These are phyloP conservation scores for Candida takata DNA, from an alignment of 805 yeast genomes.

Conservation along the genomic window DNA sequence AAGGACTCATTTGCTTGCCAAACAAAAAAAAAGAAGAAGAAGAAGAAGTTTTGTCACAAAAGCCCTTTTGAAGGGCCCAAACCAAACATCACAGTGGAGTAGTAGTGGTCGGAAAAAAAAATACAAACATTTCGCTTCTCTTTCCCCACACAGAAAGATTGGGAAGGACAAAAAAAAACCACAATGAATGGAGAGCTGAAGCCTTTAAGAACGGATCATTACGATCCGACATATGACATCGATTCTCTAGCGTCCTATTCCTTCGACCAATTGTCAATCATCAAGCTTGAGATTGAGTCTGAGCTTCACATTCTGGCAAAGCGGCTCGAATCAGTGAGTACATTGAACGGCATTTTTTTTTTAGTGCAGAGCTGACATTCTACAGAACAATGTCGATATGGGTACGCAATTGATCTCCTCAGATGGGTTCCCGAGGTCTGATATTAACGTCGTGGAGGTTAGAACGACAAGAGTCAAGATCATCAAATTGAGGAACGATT, in stretches of 20 bases:
- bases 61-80: too few species aligned
- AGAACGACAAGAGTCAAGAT: conserved; percentile 57
- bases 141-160: neutral
- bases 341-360: too few species aligned
- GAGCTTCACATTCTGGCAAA: conserved; percentile 8
- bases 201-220: conserved; percentile 7
- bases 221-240: conserved; percentile 10
- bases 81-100: too few species aligned
- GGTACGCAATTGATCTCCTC: conserved; percentile 51
- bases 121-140: too few species aligned
- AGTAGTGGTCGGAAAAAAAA: too few species aligned
- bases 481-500: conserved; percentile 65
- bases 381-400: conserved; percentile 49
- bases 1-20: too few species aligned
- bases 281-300: conserved; percentile 11
- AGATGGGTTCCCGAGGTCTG: conserved; percentile 85
- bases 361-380: neutral
- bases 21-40: too few species aligned
- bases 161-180: neutral
- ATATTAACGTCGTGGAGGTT: conserved; percentile 70
- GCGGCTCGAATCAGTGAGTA: conserved; percentile 24
- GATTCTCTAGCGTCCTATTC: conserved; percentile 2
- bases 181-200: conserved; percentile 13
- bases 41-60: too few species aligned
- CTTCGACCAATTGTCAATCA: conserved; percentile 5